Percentiles rank a stretch among this genome's conserved stretches.
These are phyloP conservation scores for Punctularia strigosozonata DNA, from an alignment of 768 basidiomycete genomes.

Conservation along the genomic window DNA sequence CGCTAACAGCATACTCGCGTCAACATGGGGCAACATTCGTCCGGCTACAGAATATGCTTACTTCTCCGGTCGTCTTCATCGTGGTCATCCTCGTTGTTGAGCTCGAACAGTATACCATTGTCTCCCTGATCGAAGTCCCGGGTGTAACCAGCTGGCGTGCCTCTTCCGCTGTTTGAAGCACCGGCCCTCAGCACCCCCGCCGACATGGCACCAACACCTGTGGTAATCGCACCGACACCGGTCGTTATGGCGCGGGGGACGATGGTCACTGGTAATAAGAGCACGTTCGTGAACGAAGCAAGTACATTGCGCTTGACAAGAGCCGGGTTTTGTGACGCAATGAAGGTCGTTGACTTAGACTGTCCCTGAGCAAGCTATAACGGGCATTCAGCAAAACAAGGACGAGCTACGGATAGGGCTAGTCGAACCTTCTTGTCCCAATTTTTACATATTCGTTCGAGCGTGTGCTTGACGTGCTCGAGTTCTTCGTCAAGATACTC, in stretches of 20 bases:
- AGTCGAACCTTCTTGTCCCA: conserved; percentile 68
- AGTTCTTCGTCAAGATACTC: conserved; percentile 94
- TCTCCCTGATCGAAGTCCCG: conserved; percentile 1
- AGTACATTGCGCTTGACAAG: conserved; percentile 88
- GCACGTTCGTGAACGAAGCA: conserved; percentile 80
- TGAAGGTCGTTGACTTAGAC: conserved; percentile 31
- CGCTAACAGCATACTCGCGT: too few species aligned
- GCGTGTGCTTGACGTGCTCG: conserved; percentile 61
- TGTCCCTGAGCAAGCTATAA: conserved; percentile 12
- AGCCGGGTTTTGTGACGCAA: conserved; percentile 79
- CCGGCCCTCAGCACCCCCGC: conserved; percentile 3
- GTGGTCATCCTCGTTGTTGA: conserved; percentile 9
- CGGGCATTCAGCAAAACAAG: conserved; percentile 1
- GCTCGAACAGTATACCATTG: neutral
- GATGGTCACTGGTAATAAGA: conserved; percentile 91
- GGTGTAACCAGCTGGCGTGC: conserved; percentile 7
- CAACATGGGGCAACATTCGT: too few species aligned
- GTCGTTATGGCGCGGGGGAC: conserved; percentile 63
- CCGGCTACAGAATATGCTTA: too few species aligned
- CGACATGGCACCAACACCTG: conserved; percentile 66
- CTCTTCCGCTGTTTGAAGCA: conserved; percentile 7
- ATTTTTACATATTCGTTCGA: conserved; percentile 62
- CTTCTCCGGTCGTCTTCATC: conserved; percentile 1
- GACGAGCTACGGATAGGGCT: conserved; percentile 1
- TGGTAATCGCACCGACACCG: conserved; percentile 55